Conservation (phyloP, 1,284 basidiomycete genomes). For the Coriolopsis trogii region DNA sequence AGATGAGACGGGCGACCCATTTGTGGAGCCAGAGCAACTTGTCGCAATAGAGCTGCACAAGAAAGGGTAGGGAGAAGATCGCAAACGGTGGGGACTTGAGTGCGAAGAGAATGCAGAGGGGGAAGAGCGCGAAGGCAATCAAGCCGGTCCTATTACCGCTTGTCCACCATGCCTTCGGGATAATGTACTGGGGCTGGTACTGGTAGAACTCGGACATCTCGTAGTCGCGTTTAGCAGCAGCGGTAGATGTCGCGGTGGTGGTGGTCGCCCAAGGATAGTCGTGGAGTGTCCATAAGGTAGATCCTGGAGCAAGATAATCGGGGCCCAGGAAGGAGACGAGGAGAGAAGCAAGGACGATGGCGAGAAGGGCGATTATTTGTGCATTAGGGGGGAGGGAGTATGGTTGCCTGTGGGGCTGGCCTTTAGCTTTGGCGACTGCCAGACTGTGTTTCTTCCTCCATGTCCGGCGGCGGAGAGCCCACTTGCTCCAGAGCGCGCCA, state of each 20-base stretch:
- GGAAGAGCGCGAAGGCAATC: constrained; percentile 80
- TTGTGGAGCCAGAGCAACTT: constrained; percentile 76
- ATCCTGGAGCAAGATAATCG: constrained; percentile 71
- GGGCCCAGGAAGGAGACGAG: constrained; percentile 64
- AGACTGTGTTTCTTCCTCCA: constrained; percentile 45
- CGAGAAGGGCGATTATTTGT: constrained; percentile 50
- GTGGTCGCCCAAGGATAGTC: constrained; percentile 29
- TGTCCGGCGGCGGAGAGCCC: constrained; percentile 56
- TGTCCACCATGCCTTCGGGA: constrained; percentile 81
- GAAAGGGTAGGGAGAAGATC: constrained; percentile 70
- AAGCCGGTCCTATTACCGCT: constrained; percentile 73
- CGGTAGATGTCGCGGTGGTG: constrained; percentile 26
- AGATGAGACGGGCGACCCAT: constrained; percentile 76
- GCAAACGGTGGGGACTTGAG: constrained; percentile 86
- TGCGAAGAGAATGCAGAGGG: constrained; percentile 76
- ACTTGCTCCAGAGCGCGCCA: constrained; percentile 56
- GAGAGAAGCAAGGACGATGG: constrained; percentile 47
- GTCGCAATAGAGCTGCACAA: constrained; percentile 77
- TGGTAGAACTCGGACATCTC: constrained; percentile 34
- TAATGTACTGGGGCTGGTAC: constrained; percentile 58
- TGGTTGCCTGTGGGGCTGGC: constrained; percentile 46
- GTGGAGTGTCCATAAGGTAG: constrained; percentile 43
- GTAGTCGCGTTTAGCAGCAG: constrained; percentile 29
- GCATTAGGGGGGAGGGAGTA: constrained; percentile 63
- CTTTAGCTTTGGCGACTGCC: constrained; percentile 34